Percentiles rank a stretch among this genome's conserved stretches.
These are phyloP conservation scores for Scenedesmus sp. DNA, from an alignment of 163 green algal genomes.

Conservation along the genomic window DNA sequence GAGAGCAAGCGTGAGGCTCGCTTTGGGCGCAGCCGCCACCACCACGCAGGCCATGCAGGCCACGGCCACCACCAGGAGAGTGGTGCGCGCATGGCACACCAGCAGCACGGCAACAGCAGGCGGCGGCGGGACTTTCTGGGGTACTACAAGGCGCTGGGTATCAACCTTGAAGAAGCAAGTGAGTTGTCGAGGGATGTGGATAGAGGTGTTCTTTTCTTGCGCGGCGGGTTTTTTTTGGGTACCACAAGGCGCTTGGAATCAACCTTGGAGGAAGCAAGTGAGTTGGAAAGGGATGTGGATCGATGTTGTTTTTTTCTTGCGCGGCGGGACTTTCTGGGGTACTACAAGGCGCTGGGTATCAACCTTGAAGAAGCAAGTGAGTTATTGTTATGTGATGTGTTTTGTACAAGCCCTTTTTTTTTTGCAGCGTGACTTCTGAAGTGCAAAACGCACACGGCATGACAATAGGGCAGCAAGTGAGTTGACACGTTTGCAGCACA, in stretches of 20 bases:
- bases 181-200: neutral
- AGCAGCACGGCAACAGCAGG: neutral
- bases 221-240: neutral
- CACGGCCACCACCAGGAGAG: neutral
- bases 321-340: constrained; percentile 43
- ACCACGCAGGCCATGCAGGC: neutral
- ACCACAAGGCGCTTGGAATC: constrained; percentile 26
- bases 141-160: constrained; percentile 45
- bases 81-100: neutral
- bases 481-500: too few species aligned
- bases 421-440: too few species aligned
- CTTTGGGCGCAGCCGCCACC: constrained; percentile 30
- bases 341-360: constrained; percentile 43
- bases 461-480: too few species aligned
- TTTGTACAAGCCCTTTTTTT: too few species aligned
- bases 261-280: constrained; percentile 8
- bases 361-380: constrained; percentile 30
- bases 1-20: constrained; percentile 12
- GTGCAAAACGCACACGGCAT: too few species aligned
- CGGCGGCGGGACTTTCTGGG: constrained; percentile 45
- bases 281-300: neutral
- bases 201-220: neutral
- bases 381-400: neutral
- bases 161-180: constrained; percentile 38
- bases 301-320: neutral